Base-by-base conservation (phyloP, 2,329 filamentous ascomycete species). In the Verruconis gallopava region DNA sequence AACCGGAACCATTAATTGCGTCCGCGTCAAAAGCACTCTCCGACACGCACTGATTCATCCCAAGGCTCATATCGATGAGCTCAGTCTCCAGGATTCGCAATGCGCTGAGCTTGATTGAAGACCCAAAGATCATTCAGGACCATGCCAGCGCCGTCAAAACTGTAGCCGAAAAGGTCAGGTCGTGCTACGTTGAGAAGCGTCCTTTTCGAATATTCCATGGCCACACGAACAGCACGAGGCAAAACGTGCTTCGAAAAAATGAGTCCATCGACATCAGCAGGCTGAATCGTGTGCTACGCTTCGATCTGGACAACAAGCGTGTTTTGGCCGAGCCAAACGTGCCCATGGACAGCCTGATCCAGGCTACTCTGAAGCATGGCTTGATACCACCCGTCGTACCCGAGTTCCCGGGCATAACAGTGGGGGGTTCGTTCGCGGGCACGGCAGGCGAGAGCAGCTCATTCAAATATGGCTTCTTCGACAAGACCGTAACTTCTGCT, bases 181-280 rank as follows among this genome's bases (percentile, higher is more conserved):
- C 58, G 6, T 74, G 72, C 55, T 65, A 74, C 53, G 57, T 63
- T 12, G 64, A 64, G 36, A 61, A 69, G 43, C 60, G 70, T 53
- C 72, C 79, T 2, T 86, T 83, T 58, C 71, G 80, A n/a, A 79
- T 86, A 53, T 81, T 76, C 51, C 81, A 86, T 60, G 82, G 82
- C 46, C 76, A 79, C 0, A 85, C 81, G 19, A 85, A 84, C 62
- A 83, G 75, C 58, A 86, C 82, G 22, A 75, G 82, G 4, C 69
- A 70, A 20, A 57, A 59, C 5, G 50, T 57, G 3, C 57, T 61
- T 39, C 54, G 55, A 20, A 54, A 45, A 32, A 66, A 69, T 53
- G 73, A 72, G 50, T 72, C 75, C 6, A 66, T 88, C 44, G 79
- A 85, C 56, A 85, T 79, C 25, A 79, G 76, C 58, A 53, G 55